These are phyloP conservation scores for Sporothrix brasiliensis DNA, from an alignment of 2,329 filamentous ascomycete species.

Conservation along the genomic window DNA sequence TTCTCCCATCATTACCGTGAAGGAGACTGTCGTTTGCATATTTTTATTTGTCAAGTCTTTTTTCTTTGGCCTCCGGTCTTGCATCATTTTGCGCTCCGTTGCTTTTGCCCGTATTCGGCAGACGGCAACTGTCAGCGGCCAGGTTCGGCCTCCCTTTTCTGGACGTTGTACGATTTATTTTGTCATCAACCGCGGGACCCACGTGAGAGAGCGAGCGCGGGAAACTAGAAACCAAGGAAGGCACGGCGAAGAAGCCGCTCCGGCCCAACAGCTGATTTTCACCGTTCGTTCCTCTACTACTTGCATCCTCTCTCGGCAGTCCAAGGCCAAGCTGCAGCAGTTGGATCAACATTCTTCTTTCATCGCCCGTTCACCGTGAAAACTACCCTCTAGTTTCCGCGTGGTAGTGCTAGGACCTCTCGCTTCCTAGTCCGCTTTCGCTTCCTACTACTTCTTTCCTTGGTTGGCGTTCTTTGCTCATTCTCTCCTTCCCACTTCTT, in stretches of 20 bases:
- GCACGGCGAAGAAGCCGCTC: not conserved
- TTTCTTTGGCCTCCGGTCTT: conserved; percentile 2
- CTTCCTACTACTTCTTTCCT: conserved; percentile 24
- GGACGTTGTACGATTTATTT: not conserved
- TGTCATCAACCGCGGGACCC: conserved; percentile 18
- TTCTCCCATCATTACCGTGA: not conserved
- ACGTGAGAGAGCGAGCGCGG: conserved; percentile 23
- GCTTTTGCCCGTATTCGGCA: conserved; percentile 7
- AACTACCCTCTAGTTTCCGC: not conserved
- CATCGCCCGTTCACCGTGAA: not conserved
- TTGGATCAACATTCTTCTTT: too few relatives aligned
- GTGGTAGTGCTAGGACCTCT: conserved; percentile 13
- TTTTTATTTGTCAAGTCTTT: not conserved
- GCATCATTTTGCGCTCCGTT: not conserved
- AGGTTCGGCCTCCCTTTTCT: conserved; percentile 14
- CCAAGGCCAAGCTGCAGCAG: not conserved
- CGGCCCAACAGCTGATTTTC: not conserved
- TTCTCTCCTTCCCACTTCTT: not conserved
- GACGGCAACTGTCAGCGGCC: conserved; percentile 23
- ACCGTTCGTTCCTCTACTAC: not conserved
- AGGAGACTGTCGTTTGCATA: not conserved
- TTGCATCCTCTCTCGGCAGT: not conserved
- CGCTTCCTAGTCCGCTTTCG: conserved; percentile 22
- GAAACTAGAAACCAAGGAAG: conserved; percentile 9
- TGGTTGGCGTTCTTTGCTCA: not conserved